Base-by-base conservation (phyloP, 1,284 basidiomycete species). In the Athelia sp. region DNA sequence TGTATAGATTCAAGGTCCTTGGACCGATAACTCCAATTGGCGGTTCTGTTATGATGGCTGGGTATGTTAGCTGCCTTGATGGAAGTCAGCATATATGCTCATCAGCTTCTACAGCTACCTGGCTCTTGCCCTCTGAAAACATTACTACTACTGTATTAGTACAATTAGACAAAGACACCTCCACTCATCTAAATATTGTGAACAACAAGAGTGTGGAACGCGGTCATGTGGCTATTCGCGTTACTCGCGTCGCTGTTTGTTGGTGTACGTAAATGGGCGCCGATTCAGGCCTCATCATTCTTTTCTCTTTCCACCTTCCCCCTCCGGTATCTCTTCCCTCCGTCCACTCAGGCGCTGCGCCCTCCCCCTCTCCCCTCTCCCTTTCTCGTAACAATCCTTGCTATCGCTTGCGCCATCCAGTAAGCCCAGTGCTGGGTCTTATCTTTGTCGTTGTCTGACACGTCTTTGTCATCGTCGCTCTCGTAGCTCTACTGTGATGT, bases 1-100 rank as follows among this genome's bases (percentile, higher is more conserved):
- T 46, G 45, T 10, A 14, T 54, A 86, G 83, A 38, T 67, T 81
- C 54, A 81, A 69, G 58, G 73, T 79, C 51, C 60, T 91, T 42
- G 90, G 88, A 0, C 88, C 87, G 2, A 64, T 90, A 43, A 92
- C 90, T 13, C 90, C 90, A 0, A 55, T 92, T 17, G 90, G 89
- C 2, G 90, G 84, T 2, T 53, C 78, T 21, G 56, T 80, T 2
- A 86, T 90, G 84, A 89, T 91, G 59, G 79, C 81, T 47, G 90
- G 90, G 87, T 91, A 61, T 73, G 84, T 54, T 40, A 22, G 17
- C 11, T 34, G 32, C 6, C 21, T 18, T 40, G n/a, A 29, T 4
- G 8, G 6, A 8, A n/a, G 15, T 40, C 4, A 22, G 36, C 36
- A 40, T 34, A 29, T 32, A 13, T 24, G 15, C 18, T 23, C 22